phyloP scores from a whole-genome alignment of 169 alveolate genomes.

The Eimeria acervulina region DNA sequence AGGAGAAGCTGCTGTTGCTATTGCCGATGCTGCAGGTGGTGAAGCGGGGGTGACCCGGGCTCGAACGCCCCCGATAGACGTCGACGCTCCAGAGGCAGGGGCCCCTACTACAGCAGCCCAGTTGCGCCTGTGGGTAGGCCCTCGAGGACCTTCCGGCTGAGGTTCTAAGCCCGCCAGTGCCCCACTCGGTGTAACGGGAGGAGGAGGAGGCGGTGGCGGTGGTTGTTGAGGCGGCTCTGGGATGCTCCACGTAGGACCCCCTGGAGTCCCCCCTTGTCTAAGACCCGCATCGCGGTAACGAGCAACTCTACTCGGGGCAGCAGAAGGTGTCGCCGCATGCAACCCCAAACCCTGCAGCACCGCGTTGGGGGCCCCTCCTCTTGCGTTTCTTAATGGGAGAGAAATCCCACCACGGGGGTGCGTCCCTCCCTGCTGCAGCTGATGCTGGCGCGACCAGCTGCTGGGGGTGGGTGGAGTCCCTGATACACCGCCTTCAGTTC shows the following conservation, averaged over 20 bases:
- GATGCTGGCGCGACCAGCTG: constrained; percentile 66
- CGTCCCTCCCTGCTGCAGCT: constrained; percentile 36
- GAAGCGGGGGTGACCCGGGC: constrained; percentile 52
- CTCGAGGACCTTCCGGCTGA: constrained; percentile 63
- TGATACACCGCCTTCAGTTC: constrained; percentile 17
- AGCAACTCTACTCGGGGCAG: constrained; percentile 29
- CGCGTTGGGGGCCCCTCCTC: constrained; percentile 47
- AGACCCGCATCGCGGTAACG: constrained; percentile 48
- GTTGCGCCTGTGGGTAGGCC: constrained; percentile 59
- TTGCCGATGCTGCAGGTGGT: constrained; percentile 32
- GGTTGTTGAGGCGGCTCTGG: constrained; percentile 61
- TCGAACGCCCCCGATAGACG: constrained; percentile 42
- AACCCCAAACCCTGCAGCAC: constrained; percentile 64
- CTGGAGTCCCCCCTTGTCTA: constrained; percentile 55
- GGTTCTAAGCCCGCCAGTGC: constrained; percentile 11
- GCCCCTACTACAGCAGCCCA: constrained; percentile 80
- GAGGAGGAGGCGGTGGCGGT: constrained; percentile 77
- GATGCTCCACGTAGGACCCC: constrained; percentile 29
- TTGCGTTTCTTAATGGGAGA: not conserved
- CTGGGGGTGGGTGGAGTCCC: constrained; percentile 60
- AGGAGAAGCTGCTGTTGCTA: constrained; percentile 9
- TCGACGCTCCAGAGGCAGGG: constrained; percentile 47
- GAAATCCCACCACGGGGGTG: constrained; percentile 20
- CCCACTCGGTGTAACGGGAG: constrained; percentile 57
- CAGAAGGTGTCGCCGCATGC: constrained; percentile 57